These are phyloP conservation scores for Boletus pseudo-olivaceus DNA, from an alignment of 768 basidiomycete genomes.

Conservation along the genomic window DNA sequence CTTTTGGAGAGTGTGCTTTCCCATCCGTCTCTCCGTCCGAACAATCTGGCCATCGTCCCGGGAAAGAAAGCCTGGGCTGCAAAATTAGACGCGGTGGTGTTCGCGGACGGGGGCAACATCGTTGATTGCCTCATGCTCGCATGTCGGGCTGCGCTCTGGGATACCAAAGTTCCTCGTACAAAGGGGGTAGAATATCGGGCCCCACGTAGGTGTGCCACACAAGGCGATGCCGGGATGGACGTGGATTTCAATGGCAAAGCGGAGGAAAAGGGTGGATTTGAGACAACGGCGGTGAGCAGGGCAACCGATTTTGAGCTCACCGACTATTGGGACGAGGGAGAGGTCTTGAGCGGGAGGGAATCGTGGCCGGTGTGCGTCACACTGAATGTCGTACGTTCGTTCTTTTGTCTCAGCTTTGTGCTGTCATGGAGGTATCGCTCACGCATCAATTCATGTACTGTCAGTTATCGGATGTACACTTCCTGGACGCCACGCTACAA, in stretches of 20 bases:
- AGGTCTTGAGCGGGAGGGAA: constrained; percentile 56
- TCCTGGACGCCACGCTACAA: constrained; percentile 66
- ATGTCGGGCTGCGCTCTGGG: constrained; percentile 74
- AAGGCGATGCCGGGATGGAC: constrained; percentile 47
- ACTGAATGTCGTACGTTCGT: constrained; percentile 62
- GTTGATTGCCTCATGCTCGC: constrained; percentile 79
- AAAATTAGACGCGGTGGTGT: constrained; percentile 68
- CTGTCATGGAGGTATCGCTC: neutral
- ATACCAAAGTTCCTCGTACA: constrained; percentile 76
- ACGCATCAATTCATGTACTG: neutral
- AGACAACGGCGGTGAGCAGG: constrained; percentile 44
- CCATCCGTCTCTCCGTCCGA: constrained; percentile 62
- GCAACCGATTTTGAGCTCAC: constrained; percentile 83
- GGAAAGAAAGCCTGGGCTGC: constrained; percentile 72
- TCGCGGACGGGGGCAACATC: constrained; percentile 72
- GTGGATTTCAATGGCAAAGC: constrained; percentile 39
- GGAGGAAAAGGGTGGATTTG: constrained; percentile 45
- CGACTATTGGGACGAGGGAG: constrained; percentile 88
- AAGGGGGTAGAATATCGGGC: constrained; percentile 66
- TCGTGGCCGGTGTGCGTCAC: constrained; percentile 76
- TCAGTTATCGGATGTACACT: constrained; percentile 58
- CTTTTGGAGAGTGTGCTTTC: constrained; percentile 62
- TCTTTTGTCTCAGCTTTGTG: neutral
- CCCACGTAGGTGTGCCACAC: constrained; percentile 27
- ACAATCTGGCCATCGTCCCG: constrained; percentile 58